Evolutionary conservation across 1,139 yeast species (phyloP), one percentile per base, ranked within the genome.

Genomic region (Candida sanyaensis): DNA sequence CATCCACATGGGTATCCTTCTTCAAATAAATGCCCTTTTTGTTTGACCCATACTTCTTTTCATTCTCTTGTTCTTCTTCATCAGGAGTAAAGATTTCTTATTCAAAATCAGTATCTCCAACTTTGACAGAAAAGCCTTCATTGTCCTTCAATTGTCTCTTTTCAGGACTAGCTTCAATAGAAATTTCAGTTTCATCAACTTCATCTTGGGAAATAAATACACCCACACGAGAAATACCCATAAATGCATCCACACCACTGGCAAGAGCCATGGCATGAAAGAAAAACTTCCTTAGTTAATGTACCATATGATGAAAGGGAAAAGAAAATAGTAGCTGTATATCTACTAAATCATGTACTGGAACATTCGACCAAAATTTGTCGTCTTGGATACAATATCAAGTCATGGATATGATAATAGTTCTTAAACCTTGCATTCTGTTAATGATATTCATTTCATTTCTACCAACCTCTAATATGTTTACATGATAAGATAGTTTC

Each of bases 311-410:
- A 75, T 0, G 95, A 79, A 46, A 91, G 72, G 10, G 96, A 86
- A 0, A 96, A 80, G 62, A 91, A 91, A n/a, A 90, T 82, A 32
- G 78, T 70, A 2, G 90, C 92, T 1, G 96, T 85, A 51, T 75
- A 73, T 54, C 81, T 75, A 24, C 73, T 66, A 41, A 76, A 45
- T 68, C 53, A 53, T 11, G 57, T 53, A 5, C 83, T 67, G 37
- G 77, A 83, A 55, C 84, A 84, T 55, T 88, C 68, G 0, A 84
- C 84, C 54, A 90, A 78, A 60, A 90, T n/a, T 91, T 0, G 96
- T 78, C 2, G 84, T 73, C 78, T 86, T 75, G 3, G 95, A 86
- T 1, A 92, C 81, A 52, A 88, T n/a, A 64, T 17, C 80, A 74
- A 0, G 95, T 86, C 46, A 88, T 73, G 2, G 85, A 74, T 60